Conservation (phyloP, 495 filamentous ascomycete species). For the Jackrogersella minutella region DNA sequence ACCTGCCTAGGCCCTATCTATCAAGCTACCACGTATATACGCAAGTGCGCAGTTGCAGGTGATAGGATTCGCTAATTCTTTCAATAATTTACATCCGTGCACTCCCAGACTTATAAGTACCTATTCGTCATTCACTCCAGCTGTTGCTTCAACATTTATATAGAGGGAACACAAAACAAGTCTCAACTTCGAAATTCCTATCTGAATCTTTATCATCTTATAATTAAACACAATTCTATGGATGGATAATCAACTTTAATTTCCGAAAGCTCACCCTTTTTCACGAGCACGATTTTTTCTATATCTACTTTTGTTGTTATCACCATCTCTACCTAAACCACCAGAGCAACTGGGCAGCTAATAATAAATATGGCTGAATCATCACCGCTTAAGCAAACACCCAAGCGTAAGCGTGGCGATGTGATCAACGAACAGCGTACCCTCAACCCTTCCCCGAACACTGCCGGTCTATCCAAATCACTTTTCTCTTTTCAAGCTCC, state of each 20-base stretch:
- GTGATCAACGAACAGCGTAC: conserved; percentile 36
- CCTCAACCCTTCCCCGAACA: conserved; percentile 28
- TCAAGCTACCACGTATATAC: not conserved
- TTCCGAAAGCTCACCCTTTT: conserved; percentile 6
- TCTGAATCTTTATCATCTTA: not conserved
- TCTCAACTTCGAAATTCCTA: not conserved
- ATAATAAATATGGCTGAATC: conserved; percentile 46
- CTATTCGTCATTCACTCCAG: not conserved
- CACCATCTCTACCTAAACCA: too few relatives aligned
- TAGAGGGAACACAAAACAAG: not conserved
- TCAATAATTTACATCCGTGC: conserved; percentile 4
- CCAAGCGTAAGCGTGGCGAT: conserved; percentile 58
- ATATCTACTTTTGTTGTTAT: not conserved
- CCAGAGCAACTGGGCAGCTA: not conserved
- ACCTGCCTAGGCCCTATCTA: conserved; percentile 4
- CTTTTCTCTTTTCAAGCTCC: conserved; percentile 51
- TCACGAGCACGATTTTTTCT: not conserved
- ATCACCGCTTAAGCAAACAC: conserved; percentile 46
- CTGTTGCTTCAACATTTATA: not conserved
- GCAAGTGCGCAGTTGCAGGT: conserved; percentile 12
- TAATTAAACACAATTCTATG: conserved; percentile 2
- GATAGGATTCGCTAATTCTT: conserved; percentile 21
- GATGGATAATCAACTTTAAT: conserved; percentile 26
- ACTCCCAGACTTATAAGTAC: not conserved
- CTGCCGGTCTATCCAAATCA: conserved; percentile 20